Evolutionary conservation across 306 rosid species (phyloP).

Genomic region (Corylus avellana): DNA sequence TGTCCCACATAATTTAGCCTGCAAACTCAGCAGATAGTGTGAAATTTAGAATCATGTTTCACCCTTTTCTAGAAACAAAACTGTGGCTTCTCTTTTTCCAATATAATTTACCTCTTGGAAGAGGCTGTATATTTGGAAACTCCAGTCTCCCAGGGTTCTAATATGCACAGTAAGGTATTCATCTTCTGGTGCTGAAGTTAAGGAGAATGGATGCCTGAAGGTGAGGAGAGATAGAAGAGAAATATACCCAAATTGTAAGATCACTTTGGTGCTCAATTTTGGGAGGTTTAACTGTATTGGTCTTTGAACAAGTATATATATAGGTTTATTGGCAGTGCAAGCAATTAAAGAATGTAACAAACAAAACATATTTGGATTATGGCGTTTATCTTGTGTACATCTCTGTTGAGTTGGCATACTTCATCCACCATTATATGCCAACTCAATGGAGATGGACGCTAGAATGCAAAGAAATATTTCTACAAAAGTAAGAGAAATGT

Average conservation of each 20-base stretch:
- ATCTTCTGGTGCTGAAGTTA: slow-evolving; percentile 89
- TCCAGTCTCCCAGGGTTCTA: slow-evolving; percentile 88
- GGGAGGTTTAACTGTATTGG: not conserved
- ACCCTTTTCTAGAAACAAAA: not conserved
- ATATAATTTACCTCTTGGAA: slow-evolving; percentile 67
- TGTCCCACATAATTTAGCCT: slow-evolving; percentile 49
- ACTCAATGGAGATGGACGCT: no score
- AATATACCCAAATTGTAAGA: slow-evolving; percentile 6
- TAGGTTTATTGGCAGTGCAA: not conserved
- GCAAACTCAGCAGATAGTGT: slow-evolving; percentile 19
- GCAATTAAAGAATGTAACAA: not conserved
- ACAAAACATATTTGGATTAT: no score
- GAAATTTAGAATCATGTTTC: slow-evolving; percentile 2
- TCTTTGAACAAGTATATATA: not conserved
- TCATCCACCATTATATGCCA: no score
- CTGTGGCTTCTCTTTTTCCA: not conserved
- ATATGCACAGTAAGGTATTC: slow-evolving; percentile 80
- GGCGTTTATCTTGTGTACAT: no score
- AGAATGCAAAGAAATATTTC: no score
- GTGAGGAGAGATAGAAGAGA: slow-evolving; percentile 27
- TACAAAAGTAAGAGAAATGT: no score
- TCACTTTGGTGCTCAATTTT: not conserved
- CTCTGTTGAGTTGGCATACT: no score
- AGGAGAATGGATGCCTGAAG: slow-evolving; percentile 91
- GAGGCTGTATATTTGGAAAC: slow-evolving; percentile 61